phyloP scores from a whole-genome alignment of 441 rosid genomes.

The Melastoma candidum region DNA sequence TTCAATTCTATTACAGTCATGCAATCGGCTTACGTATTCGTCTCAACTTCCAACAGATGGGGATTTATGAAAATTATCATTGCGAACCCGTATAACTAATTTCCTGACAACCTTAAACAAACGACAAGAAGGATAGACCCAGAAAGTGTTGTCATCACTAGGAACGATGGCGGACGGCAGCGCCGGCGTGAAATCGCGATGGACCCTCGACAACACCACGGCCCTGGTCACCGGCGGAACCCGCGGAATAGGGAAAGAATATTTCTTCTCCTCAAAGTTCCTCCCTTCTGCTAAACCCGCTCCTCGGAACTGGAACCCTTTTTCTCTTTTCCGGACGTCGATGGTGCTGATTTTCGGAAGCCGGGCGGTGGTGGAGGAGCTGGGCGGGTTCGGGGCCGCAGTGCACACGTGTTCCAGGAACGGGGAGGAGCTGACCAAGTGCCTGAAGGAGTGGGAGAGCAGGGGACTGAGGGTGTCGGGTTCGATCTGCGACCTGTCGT shows the following conservation, averaged over 20 bases:
- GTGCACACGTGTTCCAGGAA: conserved; percentile 64
- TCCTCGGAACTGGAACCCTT: too few relatives aligned
- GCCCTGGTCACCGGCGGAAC: conserved; percentile 75
- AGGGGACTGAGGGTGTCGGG: conserved; percentile 46
- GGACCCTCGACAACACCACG: conserved; percentile 47
- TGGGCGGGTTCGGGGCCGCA: conserved; percentile 44
- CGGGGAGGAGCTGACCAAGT: conserved; percentile 32
- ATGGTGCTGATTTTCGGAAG: conserved; percentile 14
- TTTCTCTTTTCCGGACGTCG: neutral
- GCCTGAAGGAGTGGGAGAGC: conserved; percentile 41
- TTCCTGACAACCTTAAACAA: neutral
- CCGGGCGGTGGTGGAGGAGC: conserved; percentile 48
- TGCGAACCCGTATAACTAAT: too few relatives aligned
- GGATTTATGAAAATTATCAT: neutral
- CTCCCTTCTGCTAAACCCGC: neutral
- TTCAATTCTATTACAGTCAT: too few relatives aligned
- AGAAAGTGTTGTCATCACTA: neutral
- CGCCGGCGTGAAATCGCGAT: conserved; percentile 14
- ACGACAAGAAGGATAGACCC: neutral
- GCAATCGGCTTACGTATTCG: too few relatives aligned
- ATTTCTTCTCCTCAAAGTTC: neutral
- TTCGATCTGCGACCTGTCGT: conserved; percentile 47
- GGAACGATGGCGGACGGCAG: neutral
- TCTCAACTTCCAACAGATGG: neutral
- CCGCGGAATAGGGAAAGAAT: conserved; percentile 54